Percentiles rank a stretch among this genome's conserved stretches.
phyloP scores from a whole-genome alignment of 202 grass and related monocot genomes.

The Saccharum hybrid region DNA sequence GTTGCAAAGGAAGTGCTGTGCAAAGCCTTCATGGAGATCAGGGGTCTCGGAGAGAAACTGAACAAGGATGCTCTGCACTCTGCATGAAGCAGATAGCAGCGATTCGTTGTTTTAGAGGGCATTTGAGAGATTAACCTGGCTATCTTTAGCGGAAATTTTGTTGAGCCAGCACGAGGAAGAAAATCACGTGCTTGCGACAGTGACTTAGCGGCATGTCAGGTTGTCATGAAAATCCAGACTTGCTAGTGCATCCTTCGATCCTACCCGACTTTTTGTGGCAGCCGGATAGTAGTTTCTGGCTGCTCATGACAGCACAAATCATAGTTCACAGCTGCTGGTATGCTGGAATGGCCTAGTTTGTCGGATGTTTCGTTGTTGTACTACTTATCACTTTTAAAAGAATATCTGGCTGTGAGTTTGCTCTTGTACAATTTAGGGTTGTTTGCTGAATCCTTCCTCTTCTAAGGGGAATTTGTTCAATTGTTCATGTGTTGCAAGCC shows the following conservation, averaged over 20 bases:
- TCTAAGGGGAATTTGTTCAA: neutral
- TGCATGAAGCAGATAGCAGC: slow-evolving; percentile 20
- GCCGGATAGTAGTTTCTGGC: neutral
- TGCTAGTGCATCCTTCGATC: neutral
- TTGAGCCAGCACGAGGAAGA: neutral
- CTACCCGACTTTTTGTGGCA: neutral
- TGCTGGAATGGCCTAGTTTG: neutral
- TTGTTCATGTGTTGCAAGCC: neutral
- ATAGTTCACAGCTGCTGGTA: neutral
- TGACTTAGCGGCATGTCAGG: slow-evolving; percentile 15
- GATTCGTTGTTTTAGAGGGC: neutral
- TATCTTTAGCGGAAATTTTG: neutral
- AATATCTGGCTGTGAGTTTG: neutral
- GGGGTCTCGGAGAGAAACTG: slow-evolving; percentile 57
- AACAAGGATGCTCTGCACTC: slow-evolving; percentile 22
- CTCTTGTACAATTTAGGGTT: neutral
- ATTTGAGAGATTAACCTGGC: neutral
- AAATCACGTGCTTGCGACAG: neutral
- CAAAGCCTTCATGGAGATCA: slow-evolving; percentile 80
- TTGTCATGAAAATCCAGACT: neutral
- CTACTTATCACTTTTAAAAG: neutral
- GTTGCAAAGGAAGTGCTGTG: slow-evolving; percentile 59
- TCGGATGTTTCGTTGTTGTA: neutral
- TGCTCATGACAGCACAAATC: neutral
- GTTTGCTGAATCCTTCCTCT: neutral